Evolutionary conservation across 2,329 filamentous ascomycete genomes (phyloP), one percentile per base, ranked within the genome.

Genomic region (Metarhizium humberi): DNA sequence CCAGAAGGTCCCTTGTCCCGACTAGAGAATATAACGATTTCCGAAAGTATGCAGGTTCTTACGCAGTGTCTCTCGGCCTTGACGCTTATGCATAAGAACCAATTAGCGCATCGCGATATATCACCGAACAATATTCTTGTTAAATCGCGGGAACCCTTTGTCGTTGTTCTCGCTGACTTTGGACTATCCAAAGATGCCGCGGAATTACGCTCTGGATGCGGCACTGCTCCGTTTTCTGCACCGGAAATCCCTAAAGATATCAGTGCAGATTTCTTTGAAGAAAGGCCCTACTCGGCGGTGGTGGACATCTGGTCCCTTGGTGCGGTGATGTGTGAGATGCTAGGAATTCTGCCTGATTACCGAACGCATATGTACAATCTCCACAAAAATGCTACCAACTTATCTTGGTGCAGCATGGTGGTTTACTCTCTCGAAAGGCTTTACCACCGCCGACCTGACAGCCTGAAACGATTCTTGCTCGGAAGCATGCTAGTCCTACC

Each of bases 231-330:
- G 67, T 94, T 96, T 69, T 88, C 95, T 58, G 92, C 92, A 2
- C 92, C 92, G 1, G 92, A 96, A 67, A 92, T 96, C 54, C 14
- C 53, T 13, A 46, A 55, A 6, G n/a, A 8, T 11, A 29, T 18
- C 14, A 16, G 30, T 10, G 20, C n/a, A n/a, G n/a, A n/a, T n/a
- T n/a, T n/a, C n/a, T n/a, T n/a, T n/a, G n/a, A n/a, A n/a, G n/a
- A 13, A 14, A 74, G 95, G 3, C 84, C 88, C 65, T 96, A 96
- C 72, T 94, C 89, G 51, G 85, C 87, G 62, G 88, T 89, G 6
- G 91, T 96, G 16, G 92, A 96, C 69, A 79, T 96, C 42, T 96
- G 92, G 92, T 95, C 90, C 3, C 78, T 96, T 2, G 92, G 92
- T 13, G 90, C 96, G 2, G 90, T 96, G 3, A 57, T 56, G 45